phyloP scores from a whole-genome alignment of 495 filamentous ascomycete species.

The Podospora australis region DNA sequence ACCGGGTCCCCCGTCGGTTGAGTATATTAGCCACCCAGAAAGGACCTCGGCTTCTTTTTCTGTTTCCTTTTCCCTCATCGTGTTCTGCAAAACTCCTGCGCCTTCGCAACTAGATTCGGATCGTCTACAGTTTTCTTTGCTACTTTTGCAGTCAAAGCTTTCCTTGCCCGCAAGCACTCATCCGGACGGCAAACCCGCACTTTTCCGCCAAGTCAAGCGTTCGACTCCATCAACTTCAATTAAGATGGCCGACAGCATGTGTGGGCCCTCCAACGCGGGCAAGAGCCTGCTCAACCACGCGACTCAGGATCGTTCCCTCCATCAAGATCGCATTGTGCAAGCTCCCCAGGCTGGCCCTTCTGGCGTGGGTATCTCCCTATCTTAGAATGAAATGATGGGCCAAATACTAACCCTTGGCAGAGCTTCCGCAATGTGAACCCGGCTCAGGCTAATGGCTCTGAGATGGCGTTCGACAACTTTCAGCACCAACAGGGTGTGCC shows the following conservation, averaged over 20 bases:
- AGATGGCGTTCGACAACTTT: slow-evolving; percentile 17
- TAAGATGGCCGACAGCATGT: slow-evolving; percentile 83
- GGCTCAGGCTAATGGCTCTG: slow-evolving; percentile 7
- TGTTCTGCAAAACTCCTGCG: too few relatives aligned
- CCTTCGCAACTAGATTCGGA: too few relatives aligned
- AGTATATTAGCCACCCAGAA: too few relatives aligned
- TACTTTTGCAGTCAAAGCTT: too few relatives aligned
- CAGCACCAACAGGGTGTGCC: slow-evolving; percentile 12
- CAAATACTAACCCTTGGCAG: slow-evolving; percentile 13
- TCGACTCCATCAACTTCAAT: too few relatives aligned
- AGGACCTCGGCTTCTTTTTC: too few relatives aligned
- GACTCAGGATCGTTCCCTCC: slow-evolving; percentile 67
- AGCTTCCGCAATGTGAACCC: slow-evolving; percentile 23
- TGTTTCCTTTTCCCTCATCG: too few relatives aligned
- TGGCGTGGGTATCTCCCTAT: slow-evolving; percentile 8
- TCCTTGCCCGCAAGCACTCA: too few relatives aligned
- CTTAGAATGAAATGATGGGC: background rate
- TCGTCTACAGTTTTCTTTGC: too few relatives aligned
- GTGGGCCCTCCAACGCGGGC: slow-evolving; percentile 84
- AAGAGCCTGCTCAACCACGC: slow-evolving; percentile 80
- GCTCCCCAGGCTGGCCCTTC: slow-evolving; percentile 15
- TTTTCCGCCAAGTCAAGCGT: too few relatives aligned
- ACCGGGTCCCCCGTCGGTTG: too few relatives aligned
- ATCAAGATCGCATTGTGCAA: slow-evolving; percentile 62
- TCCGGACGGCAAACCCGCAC: too few relatives aligned